A percentile compares a stretch with the other conserved stretches of the same genome.
Evolutionary conservation across 177 flowering plant species (phyloP).

Genomic region (Tripterygium wilfordii): DNA sequence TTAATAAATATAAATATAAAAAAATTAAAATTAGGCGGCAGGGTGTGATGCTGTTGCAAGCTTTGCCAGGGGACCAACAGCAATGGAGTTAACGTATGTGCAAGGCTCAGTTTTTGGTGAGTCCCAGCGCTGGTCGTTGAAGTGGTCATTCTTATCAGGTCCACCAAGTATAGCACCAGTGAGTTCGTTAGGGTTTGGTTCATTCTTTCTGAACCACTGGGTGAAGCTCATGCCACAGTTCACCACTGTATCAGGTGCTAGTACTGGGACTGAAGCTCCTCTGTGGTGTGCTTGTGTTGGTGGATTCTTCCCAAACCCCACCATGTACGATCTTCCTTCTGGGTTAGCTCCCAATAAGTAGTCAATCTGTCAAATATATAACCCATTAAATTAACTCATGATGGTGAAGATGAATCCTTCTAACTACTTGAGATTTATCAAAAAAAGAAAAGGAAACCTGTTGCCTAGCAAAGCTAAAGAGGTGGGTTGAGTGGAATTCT

Average conservation of each 20-base stretch:
- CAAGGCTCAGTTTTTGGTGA: constrained; percentile 61
- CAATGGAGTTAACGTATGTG: constrained; percentile 75
- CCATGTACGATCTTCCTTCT: constrained; percentile 76
- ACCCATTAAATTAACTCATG: too few species aligned
- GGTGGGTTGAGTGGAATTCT: constrained; percentile 34
- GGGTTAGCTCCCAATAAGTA: constrained; percentile 82
- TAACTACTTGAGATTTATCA: too few species aligned
- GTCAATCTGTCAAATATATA: constrained; percentile 93
- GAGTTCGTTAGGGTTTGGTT: constrained; percentile 72
- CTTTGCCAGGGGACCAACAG: constrained; percentile 60
- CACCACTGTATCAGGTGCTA: constrained; percentile 10
- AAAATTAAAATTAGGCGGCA: neutral
- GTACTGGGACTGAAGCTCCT: constrained; percentile 66
- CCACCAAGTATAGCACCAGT: constrained; percentile 95
- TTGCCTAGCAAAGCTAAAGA: constrained; percentile 60
- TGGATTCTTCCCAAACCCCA: constrained; percentile 71
- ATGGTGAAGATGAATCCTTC: too few species aligned
- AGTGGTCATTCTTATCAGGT: constrained; percentile 67
- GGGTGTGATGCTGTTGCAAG: constrained; percentile 8
- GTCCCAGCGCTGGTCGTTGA: constrained; percentile 51
- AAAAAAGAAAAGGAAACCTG: constrained; percentile 33
- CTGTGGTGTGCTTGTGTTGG: constrained; percentile 86
- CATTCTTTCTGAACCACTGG: constrained; percentile 34
- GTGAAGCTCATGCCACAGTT: constrained; percentile 67
- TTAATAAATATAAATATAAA: too few species aligned